Evolutionary conservation across 169 alveolate species (phyloP), one percentile per base, ranked within the genome.

Genomic region (Neospora caninum): DNA sequence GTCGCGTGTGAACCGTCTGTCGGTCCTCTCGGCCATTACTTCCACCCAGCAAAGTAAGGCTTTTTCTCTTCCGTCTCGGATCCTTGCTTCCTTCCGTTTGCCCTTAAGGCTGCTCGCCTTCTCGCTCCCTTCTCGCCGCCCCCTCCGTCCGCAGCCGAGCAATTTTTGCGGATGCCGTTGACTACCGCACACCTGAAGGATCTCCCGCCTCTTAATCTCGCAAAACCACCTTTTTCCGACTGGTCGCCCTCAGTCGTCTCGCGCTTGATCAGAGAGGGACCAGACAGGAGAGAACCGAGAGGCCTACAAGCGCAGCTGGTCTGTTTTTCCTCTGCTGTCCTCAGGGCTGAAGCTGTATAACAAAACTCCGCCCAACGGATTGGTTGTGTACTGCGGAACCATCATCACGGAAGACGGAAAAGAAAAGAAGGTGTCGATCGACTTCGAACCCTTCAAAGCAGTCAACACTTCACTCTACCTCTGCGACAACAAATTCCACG

Each of bases 391-490:
- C 97, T 98, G 99, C 94, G 99, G 99, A 13, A 98, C 99, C 0
- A 98, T 99, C 22, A 96, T 98, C 43, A 98, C 99, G 53, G 99
- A 99, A 42, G 99, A 99, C 92, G 99, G 99, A 0, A 96, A 93
- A 73, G 97, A 95, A 78, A 95, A 93, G 92, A 80, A 93, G 38
- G 98, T 98, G 93, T 97, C 98, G 88, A 98, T 98, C 70, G 99
- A 98, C 91, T 98, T 99, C 93, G 99, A 99, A 95, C 99, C 99
- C 9, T 99, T 99, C 98, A 98, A 99, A 95, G 99, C 99, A 41
- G 98, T 99, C 69, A 99, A 98, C 95, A 98, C 99, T 27, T 98
- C 99, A 91, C 97, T 99, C 49, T 99, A 99, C 96, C 95, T 98
- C 82, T 99, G 99, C 96, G 99, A 99, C 96, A 99, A 98, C 95